These are phyloP conservation scores for Elsinoe arachidis DNA, from an alignment of 2,329 filamentous ascomycete species.

Conservation along the genomic window DNA sequence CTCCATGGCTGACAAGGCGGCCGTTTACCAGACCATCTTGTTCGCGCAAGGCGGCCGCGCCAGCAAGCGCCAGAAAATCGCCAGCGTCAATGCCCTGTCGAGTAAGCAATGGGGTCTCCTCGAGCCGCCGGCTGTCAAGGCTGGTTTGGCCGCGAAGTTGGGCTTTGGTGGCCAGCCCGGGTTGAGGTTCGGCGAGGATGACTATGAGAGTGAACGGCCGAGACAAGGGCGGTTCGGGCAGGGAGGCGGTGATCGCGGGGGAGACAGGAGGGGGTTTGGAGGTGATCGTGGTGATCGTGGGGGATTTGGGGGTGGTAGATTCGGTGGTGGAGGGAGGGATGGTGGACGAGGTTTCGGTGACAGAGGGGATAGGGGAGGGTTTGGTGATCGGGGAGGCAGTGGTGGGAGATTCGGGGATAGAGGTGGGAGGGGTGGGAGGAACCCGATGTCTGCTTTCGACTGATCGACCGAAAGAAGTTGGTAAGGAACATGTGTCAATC, in stretches of 20 bases:
- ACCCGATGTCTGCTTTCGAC: background rate
- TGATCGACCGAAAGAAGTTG: background rate
- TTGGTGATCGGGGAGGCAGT: constrained; percentile 17
- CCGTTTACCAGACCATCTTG: constrained; percentile 51
- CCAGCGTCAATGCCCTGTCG: constrained; percentile 48
- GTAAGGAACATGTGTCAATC: background rate
- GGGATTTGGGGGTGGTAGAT: constrained; percentile 17
- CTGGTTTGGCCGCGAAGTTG: constrained; percentile 23
- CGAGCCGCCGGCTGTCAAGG: constrained; percentile 37
- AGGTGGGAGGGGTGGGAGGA: background rate
- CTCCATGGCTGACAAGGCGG: constrained; percentile 34
- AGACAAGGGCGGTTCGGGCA: constrained; percentile 10
- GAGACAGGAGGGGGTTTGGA: background rate
- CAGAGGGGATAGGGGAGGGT: constrained; percentile 7
- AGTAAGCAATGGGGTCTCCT: constrained; percentile 45
- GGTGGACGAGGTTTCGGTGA: constrained; percentile 1
- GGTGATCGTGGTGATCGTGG: constrained; percentile 17
- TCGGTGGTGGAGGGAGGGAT: constrained; percentile 11
- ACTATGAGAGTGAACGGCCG: constrained; percentile 8
- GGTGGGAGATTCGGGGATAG: constrained; percentile 16
- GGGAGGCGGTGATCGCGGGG: constrained; percentile 10
- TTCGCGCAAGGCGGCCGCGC: constrained; percentile 17
- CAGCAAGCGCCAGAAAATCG: constrained; percentile 33
- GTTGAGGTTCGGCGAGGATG: constrained; percentile 22
- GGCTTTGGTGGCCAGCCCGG: constrained; percentile 24